A percentile compares a stretch with the other conserved stretches of the same genome.
phyloP scores from a whole-genome alignment of 2,329 filamentous ascomycete genomes.

The Fusarium sororula region DNA sequence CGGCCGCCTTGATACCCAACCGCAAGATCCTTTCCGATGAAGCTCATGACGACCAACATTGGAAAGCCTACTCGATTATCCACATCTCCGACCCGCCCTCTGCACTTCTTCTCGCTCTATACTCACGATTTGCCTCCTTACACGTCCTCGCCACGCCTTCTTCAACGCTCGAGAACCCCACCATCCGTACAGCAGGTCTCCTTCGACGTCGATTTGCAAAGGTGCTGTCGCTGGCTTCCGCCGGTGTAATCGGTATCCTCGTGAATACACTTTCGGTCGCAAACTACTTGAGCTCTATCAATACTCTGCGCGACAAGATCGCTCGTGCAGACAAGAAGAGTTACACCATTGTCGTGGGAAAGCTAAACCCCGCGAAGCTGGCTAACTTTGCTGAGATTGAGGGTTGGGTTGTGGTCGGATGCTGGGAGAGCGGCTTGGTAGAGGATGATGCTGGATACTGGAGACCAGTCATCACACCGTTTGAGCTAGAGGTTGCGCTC shows the following conservation, averaged over 20 bases:
- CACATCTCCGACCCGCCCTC: conserved; percentile 84
- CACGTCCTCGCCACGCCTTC: conserved; percentile 79
- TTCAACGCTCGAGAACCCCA: conserved; percentile 58
- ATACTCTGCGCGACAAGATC: conserved; percentile 77
- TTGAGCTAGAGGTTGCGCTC: conserved; percentile 84
- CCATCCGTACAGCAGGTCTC: conserved; percentile 58
- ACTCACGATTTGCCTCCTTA: conserved; percentile 80
- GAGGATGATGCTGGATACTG: conserved; percentile 86
- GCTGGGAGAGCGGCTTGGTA: conserved; percentile 95
- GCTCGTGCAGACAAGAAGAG: conserved; percentile 87
- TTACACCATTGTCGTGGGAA: conserved; percentile 96
- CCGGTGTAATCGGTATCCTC: conserved; percentile 88
- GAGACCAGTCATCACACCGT: conserved; percentile 91
- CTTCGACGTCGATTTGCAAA: conserved; percentile 90
- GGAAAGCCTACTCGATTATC: conserved; percentile 79
- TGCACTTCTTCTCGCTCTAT: conserved; percentile 85
- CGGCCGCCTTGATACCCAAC: conserved; percentile 84
- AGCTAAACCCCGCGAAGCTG: conserved; percentile 93
- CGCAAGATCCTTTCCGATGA: conserved; percentile 68
- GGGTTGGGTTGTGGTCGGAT: conserved; percentile 96
- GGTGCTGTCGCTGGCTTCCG: conserved; percentile 80
- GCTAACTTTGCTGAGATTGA: conserved; percentile 97
- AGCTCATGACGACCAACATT: conserved; percentile 51
- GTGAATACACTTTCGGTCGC: conserved; percentile 94
- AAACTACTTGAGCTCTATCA: conserved; percentile 86